Evolutionary conservation across 768 basidiomycete species (phyloP).

Genomic region (Tricholoma saponaceum): DNA sequence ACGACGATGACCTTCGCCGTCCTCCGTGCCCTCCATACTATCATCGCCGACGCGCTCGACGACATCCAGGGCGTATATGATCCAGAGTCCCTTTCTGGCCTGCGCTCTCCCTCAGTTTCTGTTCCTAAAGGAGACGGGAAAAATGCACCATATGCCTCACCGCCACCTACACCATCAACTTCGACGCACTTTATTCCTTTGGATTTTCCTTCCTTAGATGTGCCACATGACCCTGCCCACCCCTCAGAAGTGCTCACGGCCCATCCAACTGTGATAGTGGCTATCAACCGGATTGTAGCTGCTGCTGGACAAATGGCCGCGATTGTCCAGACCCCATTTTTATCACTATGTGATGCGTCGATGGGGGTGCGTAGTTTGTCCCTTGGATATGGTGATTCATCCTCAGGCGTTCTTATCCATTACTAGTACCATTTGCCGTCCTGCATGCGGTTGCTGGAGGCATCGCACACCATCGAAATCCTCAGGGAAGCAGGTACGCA

Average conservation of each 20-base stretch:
- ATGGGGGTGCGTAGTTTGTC: conserved; percentile 52
- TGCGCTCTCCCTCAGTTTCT: conserved; percentile 1
- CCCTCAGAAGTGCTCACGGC: conserved; percentile 51
- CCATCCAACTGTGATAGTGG: conserved; percentile 55
- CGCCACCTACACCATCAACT: conserved; percentile 26
- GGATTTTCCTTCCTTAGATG: conserved; percentile 58
- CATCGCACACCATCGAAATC: conserved; percentile 66
- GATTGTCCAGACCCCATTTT: conserved; percentile 64
- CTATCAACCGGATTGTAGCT: conserved; percentile 62
- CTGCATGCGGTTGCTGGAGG: conserved; percentile 70
- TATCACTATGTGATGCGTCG: conserved; percentile 67
- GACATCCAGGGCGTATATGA: conserved; percentile 63
- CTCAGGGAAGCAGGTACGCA: conserved; percentile 57
- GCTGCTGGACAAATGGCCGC: conserved; percentile 65
- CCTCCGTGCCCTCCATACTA: conserved; percentile 58
- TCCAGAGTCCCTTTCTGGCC: conserved; percentile 13
- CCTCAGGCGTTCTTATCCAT: neutral
- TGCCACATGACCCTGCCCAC: conserved; percentile 40
- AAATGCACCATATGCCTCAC: conserved; percentile 24
- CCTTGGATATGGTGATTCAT: neutral
- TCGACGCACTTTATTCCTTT: conserved; percentile 19
- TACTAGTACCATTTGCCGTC: conserved; percentile 71
- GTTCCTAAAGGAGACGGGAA: neutral
- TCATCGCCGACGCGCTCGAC: conserved; percentile 65
- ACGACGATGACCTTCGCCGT: conserved; percentile 54